Percentiles rank a stretch among this genome's conserved stretches.
Evolutionary conservation across 1,139 yeast species (phyloP).

Genomic region (Ogataea hybrid): DNA sequence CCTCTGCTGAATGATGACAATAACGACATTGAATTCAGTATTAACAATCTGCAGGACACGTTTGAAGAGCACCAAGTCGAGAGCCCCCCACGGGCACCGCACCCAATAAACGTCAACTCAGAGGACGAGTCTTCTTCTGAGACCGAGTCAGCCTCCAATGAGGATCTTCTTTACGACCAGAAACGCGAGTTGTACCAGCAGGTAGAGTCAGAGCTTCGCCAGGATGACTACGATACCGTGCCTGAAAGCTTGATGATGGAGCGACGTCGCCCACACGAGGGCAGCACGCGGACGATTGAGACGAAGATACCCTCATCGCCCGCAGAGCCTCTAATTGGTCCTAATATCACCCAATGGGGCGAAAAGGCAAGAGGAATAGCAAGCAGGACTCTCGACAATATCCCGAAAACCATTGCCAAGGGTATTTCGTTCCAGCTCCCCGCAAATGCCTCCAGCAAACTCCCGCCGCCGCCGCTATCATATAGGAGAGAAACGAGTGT

Average conservation of each 20-base stretch:
- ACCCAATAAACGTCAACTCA: slow-evolving; percentile 21
- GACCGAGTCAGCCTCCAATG: slow-evolving; percentile 16
- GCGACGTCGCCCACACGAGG: slow-evolving; percentile 8
- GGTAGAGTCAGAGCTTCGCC: slow-evolving; percentile 21
- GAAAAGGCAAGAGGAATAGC: slow-evolving; percentile 30
- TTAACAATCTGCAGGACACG: slow-evolving; percentile 22
- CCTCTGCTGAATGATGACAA: slow-evolving; percentile 33
- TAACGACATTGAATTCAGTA: slow-evolving; percentile 26
- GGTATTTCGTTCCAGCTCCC: slow-evolving; percentile 29
- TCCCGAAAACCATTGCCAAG: slow-evolving; percentile 24
- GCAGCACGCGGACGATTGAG: slow-evolving; percentile 3
- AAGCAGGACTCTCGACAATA: slow-evolving; percentile 23
- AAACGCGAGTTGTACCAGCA: slow-evolving; percentile 23
- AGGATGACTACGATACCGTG: slow-evolving; percentile 24
- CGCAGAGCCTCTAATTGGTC: neutral
- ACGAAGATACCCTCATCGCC: neutral
- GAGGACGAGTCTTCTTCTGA: slow-evolving; percentile 24
- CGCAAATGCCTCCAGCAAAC: slow-evolving; percentile 15
- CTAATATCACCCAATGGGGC: slow-evolving; percentile 19
- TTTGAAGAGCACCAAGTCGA: slow-evolving; percentile 22
- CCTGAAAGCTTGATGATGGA: slow-evolving; percentile 32
- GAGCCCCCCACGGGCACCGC: slow-evolving; percentile 7
- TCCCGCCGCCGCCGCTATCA: slow-evolving; percentile 16
- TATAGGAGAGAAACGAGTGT: slow-evolving; percentile 9
- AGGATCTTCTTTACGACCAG: slow-evolving; percentile 19